Base-by-base conservation (phyloP, 2,329 filamentous ascomycete genomes). In the Metarhizium album region DNA sequence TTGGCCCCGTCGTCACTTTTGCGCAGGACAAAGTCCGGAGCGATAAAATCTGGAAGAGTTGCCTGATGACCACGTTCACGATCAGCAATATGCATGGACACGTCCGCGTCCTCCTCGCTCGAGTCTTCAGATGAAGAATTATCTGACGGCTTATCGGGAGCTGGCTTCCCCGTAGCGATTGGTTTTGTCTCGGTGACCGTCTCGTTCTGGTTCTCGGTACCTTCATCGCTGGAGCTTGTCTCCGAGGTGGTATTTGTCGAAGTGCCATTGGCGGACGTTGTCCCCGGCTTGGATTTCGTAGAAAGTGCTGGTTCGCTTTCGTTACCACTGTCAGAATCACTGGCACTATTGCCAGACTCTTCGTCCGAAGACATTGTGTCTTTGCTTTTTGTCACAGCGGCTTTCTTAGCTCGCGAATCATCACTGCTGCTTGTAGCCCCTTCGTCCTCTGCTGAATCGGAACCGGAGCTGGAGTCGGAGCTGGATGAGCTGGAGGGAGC, bases 11-110 rank as follows among this genome's bases (percentile, higher is more conserved):
- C 62, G 24, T 67, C 59, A 13, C 67, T 72, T 55, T 76, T 76
- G 51, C 76, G 75, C 47, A 81, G 65, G 52, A 72, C 68, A 55
- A 81, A 80, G 50, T 78, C 73, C 5, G 74, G 78, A 13, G 69
- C 69, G 35, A 78, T 66, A 33, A 77, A 68, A 37, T 70, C 69
- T 27, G 69, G 66, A 3, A 76, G 53, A 45, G 74, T 72, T 63
- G 62, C 58, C 50, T 67, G 67, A 56, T 46, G 54, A 55, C 49
- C 46, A 27, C 52, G 48, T 40, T 64, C 57, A 16, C 66, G 66
- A 45, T 66, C 61, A 22, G 60, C 57, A n/a, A 69, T 64, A 45
- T 68, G 65, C 58, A 69, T 68, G 1, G 72, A 69, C 55, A 71
- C 64, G 42, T 73, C 68, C 3, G 58, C 62, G 54, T 63, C 64